Conservation (phyloP, 1,284 basidiomycete genomes). For the Pseudozyma sp. region DNA sequence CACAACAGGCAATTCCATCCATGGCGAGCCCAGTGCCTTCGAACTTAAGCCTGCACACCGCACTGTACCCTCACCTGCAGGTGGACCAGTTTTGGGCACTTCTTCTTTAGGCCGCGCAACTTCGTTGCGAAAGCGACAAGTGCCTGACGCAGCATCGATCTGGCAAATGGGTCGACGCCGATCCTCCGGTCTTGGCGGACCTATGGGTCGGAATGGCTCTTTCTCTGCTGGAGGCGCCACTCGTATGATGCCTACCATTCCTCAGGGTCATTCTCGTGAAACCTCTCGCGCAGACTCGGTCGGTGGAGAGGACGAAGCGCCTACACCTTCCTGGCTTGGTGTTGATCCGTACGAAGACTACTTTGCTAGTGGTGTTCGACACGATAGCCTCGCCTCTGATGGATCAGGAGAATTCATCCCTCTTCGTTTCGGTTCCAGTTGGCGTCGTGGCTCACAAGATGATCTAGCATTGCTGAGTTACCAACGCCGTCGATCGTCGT, state of each 20-base stretch:
- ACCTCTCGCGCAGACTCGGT: constrained; percentile 20
- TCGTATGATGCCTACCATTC: constrained; percentile 37
- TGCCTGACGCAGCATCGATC: constrained; percentile 15
- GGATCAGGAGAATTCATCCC: constrained; percentile 22
- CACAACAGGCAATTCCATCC: constrained; percentile 17
- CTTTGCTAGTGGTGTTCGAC: background rate
- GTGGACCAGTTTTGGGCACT: background rate
- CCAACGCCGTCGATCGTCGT: constrained; percentile 3
- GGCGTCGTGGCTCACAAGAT: constrained; percentile 26
- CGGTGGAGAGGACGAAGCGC: background rate
- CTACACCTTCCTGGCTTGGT: background rate
- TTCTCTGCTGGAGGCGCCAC: constrained; percentile 12
- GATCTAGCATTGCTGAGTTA: constrained; percentile 35
- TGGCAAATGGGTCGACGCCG: constrained; percentile 37
- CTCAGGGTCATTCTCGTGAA: constrained; percentile 34
- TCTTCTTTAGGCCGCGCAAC: constrained; percentile 20
- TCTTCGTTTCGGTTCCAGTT: constrained; percentile 17
- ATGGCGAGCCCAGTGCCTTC: constrained; percentile 19
- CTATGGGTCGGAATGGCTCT: background rate
- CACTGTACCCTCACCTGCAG: background rate
- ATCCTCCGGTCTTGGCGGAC: constrained; percentile 21
- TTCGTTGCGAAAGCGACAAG: background rate
- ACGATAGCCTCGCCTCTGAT: constrained; percentile 24
- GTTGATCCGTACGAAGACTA: constrained; percentile 13
- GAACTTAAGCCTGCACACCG: constrained; percentile 2